These are phyloP conservation scores for Mucor mucedo DNA, from an alignment of 371 early-diverging fungal species.

Conservation along the genomic window DNA sequence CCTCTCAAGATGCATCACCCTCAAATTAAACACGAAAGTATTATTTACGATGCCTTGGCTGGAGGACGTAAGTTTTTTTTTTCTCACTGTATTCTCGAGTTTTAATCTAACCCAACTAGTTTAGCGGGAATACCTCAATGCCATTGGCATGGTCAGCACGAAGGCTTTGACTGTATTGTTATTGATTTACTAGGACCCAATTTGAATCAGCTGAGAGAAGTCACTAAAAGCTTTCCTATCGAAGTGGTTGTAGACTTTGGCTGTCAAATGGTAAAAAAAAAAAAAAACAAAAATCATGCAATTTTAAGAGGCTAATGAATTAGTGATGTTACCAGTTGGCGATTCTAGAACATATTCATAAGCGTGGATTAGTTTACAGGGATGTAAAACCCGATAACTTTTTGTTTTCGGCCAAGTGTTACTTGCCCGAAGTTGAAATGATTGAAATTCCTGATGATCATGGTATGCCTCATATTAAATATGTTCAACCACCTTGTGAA, in stretches of 20 bases:
- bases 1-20: constrained; percentile 46
- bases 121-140: constrained; percentile 83
- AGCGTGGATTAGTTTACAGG: constrained; percentile 79
- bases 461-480: constrained; percentile 24
- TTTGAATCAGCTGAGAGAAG: constrained; percentile 84
- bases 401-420: constrained; percentile 56
- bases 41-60: constrained; percentile 52
- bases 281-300: not conserved
- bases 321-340: constrained; percentile 68
- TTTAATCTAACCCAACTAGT: constrained; percentile 1
- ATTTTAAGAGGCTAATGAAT: constrained; percentile 9
- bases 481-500: constrained; percentile 30
- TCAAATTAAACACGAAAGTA: constrained; percentile 57
- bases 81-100: not conserved
- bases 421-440: constrained; percentile 39
- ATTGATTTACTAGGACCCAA: constrained; percentile 97
- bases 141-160: constrained; percentile 94
- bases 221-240: constrained; percentile 49
- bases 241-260: constrained; percentile 58
- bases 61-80: constrained; percentile 55
- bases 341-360: constrained; percentile 97
- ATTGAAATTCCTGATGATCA: constrained; percentile 24
- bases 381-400: constrained; percentile 98
- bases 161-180: constrained; percentile 88
- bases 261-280: constrained; percentile 58